Evolutionary conservation across 768 basidiomycete genomes (phyloP), one percentile per base, ranked within the genome.

Genomic region (Phanerochaete sordida): DNA sequence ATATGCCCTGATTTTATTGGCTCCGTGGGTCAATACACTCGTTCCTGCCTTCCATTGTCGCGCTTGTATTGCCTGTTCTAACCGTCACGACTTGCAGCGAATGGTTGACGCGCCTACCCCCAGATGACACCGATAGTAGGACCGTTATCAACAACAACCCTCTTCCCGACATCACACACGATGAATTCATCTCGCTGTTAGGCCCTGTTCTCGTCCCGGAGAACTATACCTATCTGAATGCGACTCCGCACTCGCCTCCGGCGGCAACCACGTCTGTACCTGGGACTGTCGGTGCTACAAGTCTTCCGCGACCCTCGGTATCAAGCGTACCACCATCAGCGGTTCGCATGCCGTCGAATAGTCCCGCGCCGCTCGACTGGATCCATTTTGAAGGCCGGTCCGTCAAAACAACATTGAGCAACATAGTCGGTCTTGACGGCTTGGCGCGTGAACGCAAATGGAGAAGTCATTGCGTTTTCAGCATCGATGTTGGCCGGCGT

Each of bases 121-220:
- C 24, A 87, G 86, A 76, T 39, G 82, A 88, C 60, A 80, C 79
- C 47, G 79, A 82, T 67, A 73, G 81, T 9, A 82, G 84, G 43
- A 87, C 90, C 13, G 85, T 92, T 53, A 84, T 93, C 65, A 91
- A 94, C 72, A 90, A 94, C 73, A 93, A 93, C 65, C 91, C 92
- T 1, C 78, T 94, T 8, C 92, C 90, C 0, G 92, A 93, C 63
- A 84, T 93, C 62, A 88, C 90, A 0, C 91, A 93, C 64, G 91
- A 93, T 62, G 91, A 94, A 66, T 93, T 93, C 65, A 85, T 94
- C 43, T 81, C 86, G 2, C 74, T 90, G 48, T 77, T 93, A 1
- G 90, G 91, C 0, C 91, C 91, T n/a, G 70, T 93, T 24, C 82
- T 93, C 23, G 88, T 86, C 0, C 90, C 91, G 11, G 91, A 92